These are phyloP conservation scores for Castanea crenata DNA, from an alignment of 306 rosid species.

Conservation along the genomic window DNA sequence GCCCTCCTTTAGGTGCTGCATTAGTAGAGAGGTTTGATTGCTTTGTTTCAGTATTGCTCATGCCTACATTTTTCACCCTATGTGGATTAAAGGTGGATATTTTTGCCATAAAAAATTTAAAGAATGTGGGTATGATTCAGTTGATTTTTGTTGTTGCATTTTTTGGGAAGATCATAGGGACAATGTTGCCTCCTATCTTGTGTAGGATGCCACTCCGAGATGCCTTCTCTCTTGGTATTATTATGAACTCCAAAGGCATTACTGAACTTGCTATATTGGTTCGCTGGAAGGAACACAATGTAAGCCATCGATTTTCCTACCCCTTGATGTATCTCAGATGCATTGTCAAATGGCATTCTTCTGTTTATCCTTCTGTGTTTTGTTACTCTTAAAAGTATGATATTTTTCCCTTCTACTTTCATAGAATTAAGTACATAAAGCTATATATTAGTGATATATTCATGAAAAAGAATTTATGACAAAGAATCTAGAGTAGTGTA, in stretches of 20 bases:
- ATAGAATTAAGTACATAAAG: background rate
- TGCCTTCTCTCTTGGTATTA: slow-evolving; percentile 53
- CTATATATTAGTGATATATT: background rate
- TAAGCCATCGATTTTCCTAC: slow-evolving; percentile 19
- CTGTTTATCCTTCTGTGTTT: background rate
- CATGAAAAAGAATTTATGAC: background rate
- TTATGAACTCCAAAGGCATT: slow-evolving; percentile 68
- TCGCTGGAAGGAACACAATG: slow-evolving; percentile 26
- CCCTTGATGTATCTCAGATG: background rate
- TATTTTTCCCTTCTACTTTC: background rate
- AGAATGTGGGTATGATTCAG: slow-evolving; percentile 34
- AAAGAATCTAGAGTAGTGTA: background rate
- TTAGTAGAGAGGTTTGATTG: slow-evolving; percentile 51
- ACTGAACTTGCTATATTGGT: slow-evolving; percentile 47
- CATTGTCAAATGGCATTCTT: background rate
- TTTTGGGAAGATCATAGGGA: slow-evolving; percentile 48
- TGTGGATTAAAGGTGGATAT: slow-evolving; percentile 48
- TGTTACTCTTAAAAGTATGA: background rate
- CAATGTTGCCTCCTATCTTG: slow-evolving; percentile 52
- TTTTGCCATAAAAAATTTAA: slow-evolving; percentile 38
- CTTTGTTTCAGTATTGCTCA: slow-evolving; percentile 42
- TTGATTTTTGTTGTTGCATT: slow-evolving; percentile 23
- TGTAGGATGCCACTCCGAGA: slow-evolving; percentile 60
- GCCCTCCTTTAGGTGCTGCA: slow-evolving; percentile 68
- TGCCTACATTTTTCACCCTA: slow-evolving; percentile 40